phyloP scores from a whole-genome alignment of 2,329 filamentous ascomycete species.

The Penicillium oxalicum region DNA sequence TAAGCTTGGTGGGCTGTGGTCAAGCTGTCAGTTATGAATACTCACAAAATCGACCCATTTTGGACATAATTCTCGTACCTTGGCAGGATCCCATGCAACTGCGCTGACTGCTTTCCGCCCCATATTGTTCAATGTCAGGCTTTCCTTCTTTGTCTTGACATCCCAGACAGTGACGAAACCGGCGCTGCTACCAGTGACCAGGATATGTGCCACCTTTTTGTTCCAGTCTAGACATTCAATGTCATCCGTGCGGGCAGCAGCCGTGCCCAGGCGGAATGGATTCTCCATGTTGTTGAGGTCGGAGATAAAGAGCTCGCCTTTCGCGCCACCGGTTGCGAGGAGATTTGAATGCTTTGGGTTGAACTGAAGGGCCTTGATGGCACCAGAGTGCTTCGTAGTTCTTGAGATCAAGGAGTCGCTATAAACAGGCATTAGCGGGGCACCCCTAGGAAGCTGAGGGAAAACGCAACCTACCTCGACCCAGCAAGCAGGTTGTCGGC shows the following conservation, averaged over 20 bases:
- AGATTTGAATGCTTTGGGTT: conserved; percentile 89
- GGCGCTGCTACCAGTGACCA: conserved; percentile 86
- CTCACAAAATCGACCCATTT: not conserved
- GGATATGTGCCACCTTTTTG: conserved; percentile 91
- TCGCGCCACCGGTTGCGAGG: conserved; percentile 84
- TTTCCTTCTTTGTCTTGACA: conserved; percentile 95
- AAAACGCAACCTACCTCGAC: conserved; percentile 40
- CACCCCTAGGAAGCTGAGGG: not conserved
- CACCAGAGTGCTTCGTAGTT: conserved; percentile 82
- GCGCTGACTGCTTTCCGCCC: conserved; percentile 91
- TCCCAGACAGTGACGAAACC: conserved; percentile 99
- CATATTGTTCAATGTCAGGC: conserved; percentile 80
- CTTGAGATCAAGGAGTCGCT: conserved; percentile 77
- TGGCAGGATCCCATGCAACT: conserved; percentile 94
- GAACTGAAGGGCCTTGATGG: conserved; percentile 93
- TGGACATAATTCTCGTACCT: conserved; percentile 41
- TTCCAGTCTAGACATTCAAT: conserved; percentile 98
- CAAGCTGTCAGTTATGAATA: conserved; percentile 10
- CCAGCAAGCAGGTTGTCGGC: conserved; percentile 60
- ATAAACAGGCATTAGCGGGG: conserved; percentile 12
- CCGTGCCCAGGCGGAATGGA: conserved; percentile 81
- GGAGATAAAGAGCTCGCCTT: conserved; percentile 94
- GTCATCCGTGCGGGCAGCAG: conserved; percentile 84
- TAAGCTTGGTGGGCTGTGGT: conserved; percentile 69
- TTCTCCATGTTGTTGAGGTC: conserved; percentile 85